Evolutionary conservation across 2,329 filamentous ascomycete species (phyloP), one percentile per base, ranked within the genome.

Genomic region (Pseudogymnoascus sp.): DNA sequence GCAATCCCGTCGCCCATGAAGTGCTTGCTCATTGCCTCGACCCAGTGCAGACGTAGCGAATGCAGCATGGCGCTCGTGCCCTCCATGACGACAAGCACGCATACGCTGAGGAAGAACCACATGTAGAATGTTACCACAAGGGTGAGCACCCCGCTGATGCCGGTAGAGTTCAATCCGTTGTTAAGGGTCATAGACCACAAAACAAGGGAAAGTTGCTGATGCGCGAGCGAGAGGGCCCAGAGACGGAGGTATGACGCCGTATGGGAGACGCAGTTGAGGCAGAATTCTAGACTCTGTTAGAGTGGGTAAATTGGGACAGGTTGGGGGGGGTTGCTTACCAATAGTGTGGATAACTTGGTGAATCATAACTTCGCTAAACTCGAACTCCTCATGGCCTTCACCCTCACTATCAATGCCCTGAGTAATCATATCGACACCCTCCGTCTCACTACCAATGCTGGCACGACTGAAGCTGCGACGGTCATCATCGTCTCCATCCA

Each of bases 321-420:
- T 6, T 26, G 9, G 26, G 7, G 26, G 38, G 11, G 26, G 3
- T 19, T 69, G 78, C 88, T 77, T 86, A 93, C 90, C 92, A 72
- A 97, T 97, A 17, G 93, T 97, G 80, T 97, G 96, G 73, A 99
- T 99, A 74, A 97, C 86, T 77, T 99, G 95, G 78, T 99, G 95
- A 73, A 99, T 99, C 92, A 99, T 97, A 67, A 92, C 85, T 76
- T 99, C 95, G 65, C 89, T 86, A 75, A 99, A 99, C 71, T 99
- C 95, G 75, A 99, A 99, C 74, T 99, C 95, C 72, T 95, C 93
- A 70, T 97, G 91, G 69, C 93, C 93, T 60, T 91, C 90, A 5
- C 19, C 19, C 47, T 93, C 93, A 33, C 87, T 84, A 53, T 77
- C 79, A 69, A 96, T 85, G 73, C 95, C 91, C 74, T 96, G 87